Percentiles rank a stretch among this genome's conserved stretches.
Conservation (phyloP, 2,329 filamentous ascomycete genomes). For the Balansia obtecta region DNA sequence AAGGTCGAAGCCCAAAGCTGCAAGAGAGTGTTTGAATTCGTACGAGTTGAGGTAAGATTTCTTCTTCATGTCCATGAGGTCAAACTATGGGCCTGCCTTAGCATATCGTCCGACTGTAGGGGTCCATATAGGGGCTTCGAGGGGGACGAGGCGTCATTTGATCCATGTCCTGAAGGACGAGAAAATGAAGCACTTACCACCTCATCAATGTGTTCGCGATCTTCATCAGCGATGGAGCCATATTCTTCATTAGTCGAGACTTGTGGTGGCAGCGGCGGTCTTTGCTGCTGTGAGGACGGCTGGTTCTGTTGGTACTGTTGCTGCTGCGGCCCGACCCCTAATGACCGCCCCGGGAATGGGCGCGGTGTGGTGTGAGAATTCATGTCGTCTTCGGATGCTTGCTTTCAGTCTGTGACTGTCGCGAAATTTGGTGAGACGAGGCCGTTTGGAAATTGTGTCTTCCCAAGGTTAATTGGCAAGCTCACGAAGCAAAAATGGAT, state of each 20-base stretch:
- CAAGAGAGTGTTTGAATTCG: conserved; percentile 92
- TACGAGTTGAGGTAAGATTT: conserved; percentile 93
- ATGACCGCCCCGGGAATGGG: conserved; percentile 22
- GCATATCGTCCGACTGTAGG: neutral
- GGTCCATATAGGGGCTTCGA: neutral
- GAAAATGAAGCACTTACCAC: conserved; percentile 49
- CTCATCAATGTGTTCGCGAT: conserved; percentile 86
- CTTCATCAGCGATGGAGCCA: conserved; percentile 61
- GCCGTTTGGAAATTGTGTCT: neutral
- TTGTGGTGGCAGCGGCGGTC: conserved; percentile 18
- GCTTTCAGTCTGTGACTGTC: neutral
- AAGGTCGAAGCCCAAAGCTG: conserved; percentile 87
- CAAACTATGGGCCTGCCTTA: conserved; percentile 47
- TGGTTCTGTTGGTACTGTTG: conserved; percentile 21
- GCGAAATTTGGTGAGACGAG: neutral
- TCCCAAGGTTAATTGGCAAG: neutral
- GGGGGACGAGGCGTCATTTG: too few relatives aligned
- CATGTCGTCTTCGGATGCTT: conserved; percentile 13
- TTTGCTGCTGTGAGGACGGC: conserved; percentile 13
- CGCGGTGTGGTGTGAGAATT: conserved; percentile 27
- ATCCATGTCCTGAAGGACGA: too few relatives aligned
- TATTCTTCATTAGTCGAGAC: conserved; percentile 27
- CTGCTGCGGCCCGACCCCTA: conserved; percentile 20
- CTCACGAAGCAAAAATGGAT: neutral
- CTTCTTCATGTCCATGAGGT: conserved; percentile 92